phyloP scores from a whole-genome alignment of 2,329 filamentous ascomycete species.

The Parastagonospora nodorum region DNA sequence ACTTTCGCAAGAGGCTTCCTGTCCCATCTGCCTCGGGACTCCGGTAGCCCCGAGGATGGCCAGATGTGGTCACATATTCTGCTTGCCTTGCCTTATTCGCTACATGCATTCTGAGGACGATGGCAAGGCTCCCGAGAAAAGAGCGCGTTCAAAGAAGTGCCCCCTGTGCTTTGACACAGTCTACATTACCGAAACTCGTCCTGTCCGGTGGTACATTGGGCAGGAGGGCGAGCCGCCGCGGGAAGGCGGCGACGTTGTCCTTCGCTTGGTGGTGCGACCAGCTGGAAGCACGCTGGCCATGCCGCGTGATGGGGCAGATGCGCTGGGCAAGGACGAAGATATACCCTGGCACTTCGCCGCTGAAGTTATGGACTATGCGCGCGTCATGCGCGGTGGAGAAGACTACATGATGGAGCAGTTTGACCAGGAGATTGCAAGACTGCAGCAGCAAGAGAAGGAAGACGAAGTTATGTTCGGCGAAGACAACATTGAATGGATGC shows the following conservation, averaged over 20 bases:
- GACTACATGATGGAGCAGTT: slow-evolving; percentile 86
- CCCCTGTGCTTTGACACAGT: slow-evolving; percentile 93
- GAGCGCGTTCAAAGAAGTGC: slow-evolving; percentile 87
- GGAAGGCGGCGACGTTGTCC: slow-evolving; percentile 85
- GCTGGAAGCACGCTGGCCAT: slow-evolving; percentile 84
- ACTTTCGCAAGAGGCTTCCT: slow-evolving; percentile 85
- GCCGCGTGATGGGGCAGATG: slow-evolving; percentile 79
- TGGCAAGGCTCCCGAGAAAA: slow-evolving; percentile 65
- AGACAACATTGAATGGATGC: slow-evolving; percentile 83
- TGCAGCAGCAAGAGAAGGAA: slow-evolving; percentile 79
- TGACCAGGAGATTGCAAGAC: slow-evolving; percentile 75
- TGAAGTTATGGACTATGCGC: slow-evolving; percentile 91
- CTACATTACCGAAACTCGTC: slow-evolving; percentile 87
- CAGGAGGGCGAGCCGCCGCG: slow-evolving; percentile 81
- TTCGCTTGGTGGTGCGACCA: slow-evolving; percentile 82
- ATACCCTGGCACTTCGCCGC: slow-evolving; percentile 95
- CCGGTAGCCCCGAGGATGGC: slow-evolving; percentile 96
- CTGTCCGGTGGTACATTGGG: slow-evolving; percentile 88
- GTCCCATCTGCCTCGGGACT: slow-evolving; percentile 91
- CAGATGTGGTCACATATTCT: slow-evolving; percentile 96
- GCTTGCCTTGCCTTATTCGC: slow-evolving; percentile 86
- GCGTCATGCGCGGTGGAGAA: slow-evolving; percentile 91
- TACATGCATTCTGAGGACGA: slow-evolving; percentile 90
- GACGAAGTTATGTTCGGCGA: slow-evolving; percentile 92
- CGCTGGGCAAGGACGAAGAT: slow-evolving; percentile 70